Base-by-base conservation (phyloP, 495 filamentous ascomycete genomes). In the Astrothelium macrocarpum region DNA sequence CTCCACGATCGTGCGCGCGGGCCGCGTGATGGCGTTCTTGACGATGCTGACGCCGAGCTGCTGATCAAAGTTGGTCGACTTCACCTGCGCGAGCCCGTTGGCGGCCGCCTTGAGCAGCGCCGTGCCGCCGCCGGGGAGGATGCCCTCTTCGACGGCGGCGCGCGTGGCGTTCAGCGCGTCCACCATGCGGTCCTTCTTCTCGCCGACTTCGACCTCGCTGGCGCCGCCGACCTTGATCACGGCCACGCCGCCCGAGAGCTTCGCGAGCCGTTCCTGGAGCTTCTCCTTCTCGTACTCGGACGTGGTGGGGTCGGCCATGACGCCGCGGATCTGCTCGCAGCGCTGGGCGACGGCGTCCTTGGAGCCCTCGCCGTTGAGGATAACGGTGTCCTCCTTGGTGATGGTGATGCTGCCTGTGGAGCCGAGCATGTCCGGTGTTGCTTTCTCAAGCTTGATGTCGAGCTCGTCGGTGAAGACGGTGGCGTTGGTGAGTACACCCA, bases 211-310 rank as follows among this genome's bases (percentile, higher is more conserved):
- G 67, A 98, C 93, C 80, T 98, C 94, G 68, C 92, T 97, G 64
- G 91, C 81, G 76, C 94, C 94, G 71, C 94, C 94, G 68, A 98
- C 94, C 83, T 93, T 96, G 84, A 98, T 97, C 78, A 98, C 94
- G 67, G 94, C 94, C 72, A 98, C 94, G 84, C 94, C 94, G 62
- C 94, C 94, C 56, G 94, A 97, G 68, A 98, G 90, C 87, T 98
- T 98, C 69, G 94, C 94, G 60, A 97, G 89, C 80, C 94, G 94
- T 81, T 98, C 94, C 78, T 97, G 94, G 63, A 98, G 89, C 85
- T 98, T 98, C 87, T 98, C 94, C 83, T 96, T 97, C 84, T 98
- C 94, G 79, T 98, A 97, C 71, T 97, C 95, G 65, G 91, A 95
- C 65, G 94, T 97, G 65, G 82, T 84, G 32, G 94, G 86, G 81